Base-by-base conservation (phyloP, 2,329 filamentous ascomycete species). In the Apiospora koreana region DNA sequence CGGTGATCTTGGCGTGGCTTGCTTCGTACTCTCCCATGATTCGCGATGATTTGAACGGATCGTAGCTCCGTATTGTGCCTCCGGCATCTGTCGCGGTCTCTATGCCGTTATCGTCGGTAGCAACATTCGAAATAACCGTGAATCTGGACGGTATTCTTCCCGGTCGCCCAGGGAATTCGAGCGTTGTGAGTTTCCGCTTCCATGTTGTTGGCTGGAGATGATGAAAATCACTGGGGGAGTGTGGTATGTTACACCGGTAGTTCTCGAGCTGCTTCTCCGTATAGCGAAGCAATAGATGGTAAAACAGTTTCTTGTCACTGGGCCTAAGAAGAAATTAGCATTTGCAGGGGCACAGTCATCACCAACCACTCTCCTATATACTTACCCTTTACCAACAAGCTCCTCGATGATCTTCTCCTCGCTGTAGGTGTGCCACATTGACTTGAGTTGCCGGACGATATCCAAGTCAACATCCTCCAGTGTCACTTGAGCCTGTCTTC, bases 281-380 rank as follows among this genome's bases (percentile, higher is more conserved):
- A 79, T 97, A 97, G 79, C 92, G 92, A 73, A 92, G 83, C 9
- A 99, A 87, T 25, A 97, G 88, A 81, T 91, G 92, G 80, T 98
- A 99, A 80, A 98, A 98, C 74, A 95, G 87, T 78, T 97, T 97
- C 78, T 98, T 94, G 69, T 97, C 94, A 73, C 97, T 98, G 5
- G 89, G 85, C 73, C 93, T 95, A 42, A n/a, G 70, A 50, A 72
- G 7, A 38, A 25, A 12, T 31, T 54, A 25, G 35, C 58, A 74
- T 81, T 72, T 81, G 78, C 38, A 14, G 65, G 2, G 31, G 12
- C 66, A 18, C 45, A 46, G 31, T 9, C 6, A 31, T 10, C 18
- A 23, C 3, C 42, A 16, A 21, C 7, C 16, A 38, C n/a, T 45
- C 12, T 18, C 18, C n/a, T n/a, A n/a, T 10, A 10, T 28, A 85